Conservation (phyloP, 345 rosid genomes). For the Citrus glauca region DNA sequence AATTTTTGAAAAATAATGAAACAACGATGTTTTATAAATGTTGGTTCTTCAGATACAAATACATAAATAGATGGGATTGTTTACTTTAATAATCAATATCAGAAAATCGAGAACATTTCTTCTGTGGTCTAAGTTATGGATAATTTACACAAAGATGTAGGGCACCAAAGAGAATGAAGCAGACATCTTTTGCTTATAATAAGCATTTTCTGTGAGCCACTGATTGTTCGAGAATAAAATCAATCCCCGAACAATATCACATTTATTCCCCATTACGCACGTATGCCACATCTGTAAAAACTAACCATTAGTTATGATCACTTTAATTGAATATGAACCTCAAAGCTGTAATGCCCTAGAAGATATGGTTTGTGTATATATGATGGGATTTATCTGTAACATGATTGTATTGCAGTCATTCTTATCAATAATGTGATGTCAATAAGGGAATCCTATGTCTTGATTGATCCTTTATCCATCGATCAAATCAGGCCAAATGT, state of each 20-base stretch:
- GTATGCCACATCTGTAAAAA: neutral
- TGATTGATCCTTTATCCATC: neutral
- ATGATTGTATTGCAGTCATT: too few relatives aligned
- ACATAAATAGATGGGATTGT: too few relatives aligned
- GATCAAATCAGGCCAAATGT: neutral
- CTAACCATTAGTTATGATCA: neutral
- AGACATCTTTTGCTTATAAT: neutral
- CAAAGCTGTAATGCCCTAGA: neutral
- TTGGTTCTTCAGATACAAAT: neutral
- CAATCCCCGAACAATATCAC: neutral
- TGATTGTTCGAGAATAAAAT: neutral
- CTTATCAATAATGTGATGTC: too few relatives aligned
- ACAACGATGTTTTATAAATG: neutral
- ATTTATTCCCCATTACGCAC: neutral
- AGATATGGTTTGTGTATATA: neutral
- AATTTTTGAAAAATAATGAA: neutral
- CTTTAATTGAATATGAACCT: neutral
- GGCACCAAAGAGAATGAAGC: slow-evolving; percentile 8
- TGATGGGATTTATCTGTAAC: neutral
- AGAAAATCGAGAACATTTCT: neutral
- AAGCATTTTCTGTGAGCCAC: neutral
- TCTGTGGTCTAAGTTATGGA: neutral
- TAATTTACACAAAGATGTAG: neutral
- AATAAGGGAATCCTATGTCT: neutral
- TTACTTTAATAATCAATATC: too few relatives aligned